These are phyloP conservation scores for Teunomyces tritomae DNA, from an alignment of 805 yeast genomes.

Conservation along the genomic window DNA sequence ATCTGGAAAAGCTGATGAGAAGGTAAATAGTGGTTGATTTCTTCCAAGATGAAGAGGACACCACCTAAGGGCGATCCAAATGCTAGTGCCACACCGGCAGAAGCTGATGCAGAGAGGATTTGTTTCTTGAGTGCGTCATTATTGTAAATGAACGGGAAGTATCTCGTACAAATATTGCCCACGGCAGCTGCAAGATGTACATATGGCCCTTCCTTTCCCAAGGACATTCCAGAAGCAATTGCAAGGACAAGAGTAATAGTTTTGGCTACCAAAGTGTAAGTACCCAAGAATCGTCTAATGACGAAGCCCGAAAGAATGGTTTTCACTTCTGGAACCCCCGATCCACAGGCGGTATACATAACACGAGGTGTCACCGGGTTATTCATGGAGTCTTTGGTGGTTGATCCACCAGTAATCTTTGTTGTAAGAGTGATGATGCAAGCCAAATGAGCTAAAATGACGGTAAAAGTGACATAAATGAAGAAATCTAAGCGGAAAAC, in stretches of 20 bases:
- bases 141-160: conserved; percentile 42
- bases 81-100: conserved; percentile 60
- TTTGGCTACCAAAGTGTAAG: conserved; percentile 49
- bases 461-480: conserved; percentile 36
- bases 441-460: conserved; percentile 43
- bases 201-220: conserved; percentile 64
- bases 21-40: conserved; percentile 54
- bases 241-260: conserved; percentile 48
- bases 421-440: conserved; percentile 47
- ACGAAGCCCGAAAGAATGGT: conserved; percentile 59
- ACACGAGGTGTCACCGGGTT: conserved; percentile 12
- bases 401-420: conserved; percentile 26
- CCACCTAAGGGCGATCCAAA: conserved; percentile 63
- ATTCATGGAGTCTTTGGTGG: not conserved
- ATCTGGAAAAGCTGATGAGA: conserved; percentile 53
- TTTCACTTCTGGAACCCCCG: conserved; percentile 63
- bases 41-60: conserved; percentile 54
- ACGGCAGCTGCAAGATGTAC: conserved; percentile 60
- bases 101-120: conserved; percentile 53
- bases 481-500: conserved; percentile 27
- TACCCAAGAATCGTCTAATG: conserved; percentile 51
- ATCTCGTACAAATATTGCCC: conserved; percentile 51
- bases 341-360: conserved; percentile 54
- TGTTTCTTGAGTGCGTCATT: conserved; percentile 53
- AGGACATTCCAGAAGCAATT: conserved; percentile 54